Evolutionary conservation across 805 yeast genomes (phyloP), one percentile per base, ranked within the genome.

Genomic region (Lachancea kluyveri): DNA sequence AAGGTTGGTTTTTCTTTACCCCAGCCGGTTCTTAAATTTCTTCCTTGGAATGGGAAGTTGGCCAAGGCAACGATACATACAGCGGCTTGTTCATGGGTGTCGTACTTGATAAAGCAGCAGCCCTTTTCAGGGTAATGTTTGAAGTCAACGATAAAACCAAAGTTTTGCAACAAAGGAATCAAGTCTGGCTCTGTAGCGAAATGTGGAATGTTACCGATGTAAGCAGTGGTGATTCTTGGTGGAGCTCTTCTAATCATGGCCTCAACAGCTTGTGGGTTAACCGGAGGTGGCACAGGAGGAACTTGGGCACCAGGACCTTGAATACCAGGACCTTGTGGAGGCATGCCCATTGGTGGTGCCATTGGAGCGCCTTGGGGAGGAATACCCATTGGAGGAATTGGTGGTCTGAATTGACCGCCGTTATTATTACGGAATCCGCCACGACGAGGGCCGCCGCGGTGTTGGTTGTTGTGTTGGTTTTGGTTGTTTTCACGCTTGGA

Each of bases 91-190:
- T 86, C 94, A 57, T 86, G 95, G 25, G 84, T 69, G 49, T 82
- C 94, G 52, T 77, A 85, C 57, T 79, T 80, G 40, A 83, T 90
- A 64, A 86, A 87, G 8, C 95, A 94, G 62, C 90, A 86, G 4
- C 90, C 92, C 43, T 55, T 73, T 35, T 85, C 94, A 6, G 86
- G 80, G 43, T 80, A 79, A 48, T 81, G 72, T 56, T 81, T 80
- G 52, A 86, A 74, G 45, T 82, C 92, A 36, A 82, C 78, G 50
- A 86, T 80, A 57, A 66, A 83, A 5, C 95, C 96, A 54, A 85
- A 84, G 44, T 72, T 77, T 52, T 77, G 88, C 41, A 85, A 60
- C 32, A 85, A 59, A 14, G 90, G 85, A 35, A 80, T 66, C 48
- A 86, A 63, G 41, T 83, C 92, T 34, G 67, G 67, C 56, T 82